A percentile compares a stretch with the other conserved stretches of the same genome.
These are phyloP conservation scores for Prunus mume DNA, from an alignment of 306 rosid species.

Conservation along the genomic window DNA sequence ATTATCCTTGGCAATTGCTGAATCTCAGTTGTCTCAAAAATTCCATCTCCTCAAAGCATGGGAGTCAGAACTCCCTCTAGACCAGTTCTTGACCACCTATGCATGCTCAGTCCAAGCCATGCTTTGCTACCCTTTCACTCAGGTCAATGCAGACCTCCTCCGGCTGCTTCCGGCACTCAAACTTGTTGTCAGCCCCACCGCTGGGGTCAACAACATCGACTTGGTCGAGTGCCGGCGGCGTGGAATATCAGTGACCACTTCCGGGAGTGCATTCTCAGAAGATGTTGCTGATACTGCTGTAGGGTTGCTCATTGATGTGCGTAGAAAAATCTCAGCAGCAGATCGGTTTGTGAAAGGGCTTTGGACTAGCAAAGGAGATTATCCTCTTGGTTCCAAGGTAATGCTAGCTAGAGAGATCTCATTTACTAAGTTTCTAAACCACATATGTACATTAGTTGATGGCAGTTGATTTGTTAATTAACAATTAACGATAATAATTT, in stretches of 20 bases:
- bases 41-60: conserved; percentile 29
- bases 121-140: background rate
- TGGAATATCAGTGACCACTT: conserved; percentile 19
- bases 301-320: conserved; percentile 35
- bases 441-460: too few relatives aligned
- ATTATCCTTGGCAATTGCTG: background rate
- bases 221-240: conserved; percentile 10
- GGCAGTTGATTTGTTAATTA: too few relatives aligned
- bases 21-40: conserved; percentile 21
- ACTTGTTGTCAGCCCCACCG: background rate
- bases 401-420: too few relatives aligned
- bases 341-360: conserved; percentile 29
- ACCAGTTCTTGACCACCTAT: conserved; percentile 16
- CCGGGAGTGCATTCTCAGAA: conserved; percentile 21
- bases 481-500: too few relatives aligned
- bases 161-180: background rate
- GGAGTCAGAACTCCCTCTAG: conserved; percentile 22
- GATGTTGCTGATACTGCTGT: conserved; percentile 53
- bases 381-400: conserved; percentile 36
- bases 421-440: too few relatives aligned
- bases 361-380: conserved; percentile 10
- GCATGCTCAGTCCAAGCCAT: too few relatives aligned
- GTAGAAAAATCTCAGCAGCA: conserved; percentile 33
- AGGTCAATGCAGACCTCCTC: conserved; percentile 19
- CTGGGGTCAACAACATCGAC: background rate